Percentiles rank a stretch among this genome's conserved stretches.
phyloP scores from a whole-genome alignment of 768 basidiomycete species.

The Boletus vinaceobasis region DNA sequence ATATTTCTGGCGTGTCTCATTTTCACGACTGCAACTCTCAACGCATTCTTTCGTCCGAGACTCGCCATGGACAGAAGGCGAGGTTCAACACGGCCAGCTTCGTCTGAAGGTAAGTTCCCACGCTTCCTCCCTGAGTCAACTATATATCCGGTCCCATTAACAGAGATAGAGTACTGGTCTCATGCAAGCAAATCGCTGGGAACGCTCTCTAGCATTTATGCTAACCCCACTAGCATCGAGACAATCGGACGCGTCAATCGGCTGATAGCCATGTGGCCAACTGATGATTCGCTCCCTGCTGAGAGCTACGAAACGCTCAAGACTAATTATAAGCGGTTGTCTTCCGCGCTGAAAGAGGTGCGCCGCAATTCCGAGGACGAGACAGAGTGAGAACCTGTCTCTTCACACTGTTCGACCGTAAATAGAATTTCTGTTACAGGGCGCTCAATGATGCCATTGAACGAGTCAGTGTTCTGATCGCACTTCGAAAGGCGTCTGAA shows the following conservation, averaged over 20 bases:
- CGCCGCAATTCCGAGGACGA: slow-evolving; percentile 58
- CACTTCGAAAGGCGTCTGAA: slow-evolving; percentile 70
- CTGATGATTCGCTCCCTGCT: slow-evolving; percentile 62
- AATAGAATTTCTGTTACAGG: slow-evolving; percentile 36
- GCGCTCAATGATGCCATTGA: slow-evolving; percentile 72
- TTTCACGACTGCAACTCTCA: not conserved
- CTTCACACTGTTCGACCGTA: not conserved
- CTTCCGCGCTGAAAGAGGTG: slow-evolving; percentile 60
- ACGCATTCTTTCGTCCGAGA: not conserved
- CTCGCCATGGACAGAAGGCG: slow-evolving; percentile 64
- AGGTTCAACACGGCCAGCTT: slow-evolving; percentile 59
- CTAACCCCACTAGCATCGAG: slow-evolving; percentile 48
- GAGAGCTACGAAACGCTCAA: slow-evolving; percentile 68
- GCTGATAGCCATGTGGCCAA: slow-evolving; percentile 66
- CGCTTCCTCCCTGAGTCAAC: slow-evolving; percentile 13
- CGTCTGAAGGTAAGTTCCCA: slow-evolving; percentile 65
- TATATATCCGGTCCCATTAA: slow-evolving; percentile 1
- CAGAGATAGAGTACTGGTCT: slow-evolving; percentile 78
- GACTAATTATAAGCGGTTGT: slow-evolving; percentile 59
- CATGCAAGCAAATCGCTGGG: slow-evolving; percentile 61
- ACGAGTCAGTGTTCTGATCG: slow-evolving; percentile 64
- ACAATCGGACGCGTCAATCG: slow-evolving; percentile 72
- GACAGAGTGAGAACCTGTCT: slow-evolving; percentile 46
- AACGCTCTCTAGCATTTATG: slow-evolving; percentile 51
- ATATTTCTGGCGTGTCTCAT: not conserved